phyloP scores from a whole-genome alignment of 208 protist genomes.

The Acanthamoeba quina region DNA sequence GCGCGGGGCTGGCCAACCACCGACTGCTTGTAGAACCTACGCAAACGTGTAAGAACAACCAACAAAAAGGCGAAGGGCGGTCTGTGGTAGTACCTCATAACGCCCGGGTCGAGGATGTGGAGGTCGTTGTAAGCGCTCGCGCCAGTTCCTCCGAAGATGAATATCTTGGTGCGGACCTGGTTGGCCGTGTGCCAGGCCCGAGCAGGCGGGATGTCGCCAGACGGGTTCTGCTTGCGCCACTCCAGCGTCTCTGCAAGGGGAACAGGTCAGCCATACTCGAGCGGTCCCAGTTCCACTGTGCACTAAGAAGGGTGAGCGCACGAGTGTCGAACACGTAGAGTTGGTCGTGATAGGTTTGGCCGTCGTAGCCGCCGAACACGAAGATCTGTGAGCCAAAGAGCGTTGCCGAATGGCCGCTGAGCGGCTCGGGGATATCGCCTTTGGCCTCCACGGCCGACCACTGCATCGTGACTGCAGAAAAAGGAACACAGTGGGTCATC shows the following conservation, averaged over 20 bases:
- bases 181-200: conserved; percentile 66
- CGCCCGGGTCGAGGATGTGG: conserved; percentile 46
- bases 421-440: background rate
- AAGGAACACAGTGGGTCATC: background rate
- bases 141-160: conserved; percentile 38
- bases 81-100: background rate
- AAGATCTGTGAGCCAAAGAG: conserved; percentile 63
- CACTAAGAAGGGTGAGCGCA: background rate
- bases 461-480: background rate
- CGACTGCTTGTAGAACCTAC: conserved; percentile 11
- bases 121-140: conserved; percentile 23
- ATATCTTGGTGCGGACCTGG: conserved; percentile 56
- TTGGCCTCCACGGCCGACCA: conserved; percentile 15
- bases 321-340: conserved; percentile 59
- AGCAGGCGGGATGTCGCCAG: conserved; percentile 1
- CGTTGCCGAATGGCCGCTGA: conserved; percentile 64
- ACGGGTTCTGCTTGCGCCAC: background rate
- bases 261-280: background rate
- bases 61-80: too few relatives aligned
- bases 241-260: background rate
- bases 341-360: conserved; percentile 20
- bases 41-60: background rate
- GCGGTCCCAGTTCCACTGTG: background rate
- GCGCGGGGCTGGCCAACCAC: conserved; percentile 13
- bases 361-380: conserved; percentile 71